Base-by-base conservation (phyloP, 2,329 filamentous ascomycete genomes). In the Colletotrichum lindemuthianum region DNA sequence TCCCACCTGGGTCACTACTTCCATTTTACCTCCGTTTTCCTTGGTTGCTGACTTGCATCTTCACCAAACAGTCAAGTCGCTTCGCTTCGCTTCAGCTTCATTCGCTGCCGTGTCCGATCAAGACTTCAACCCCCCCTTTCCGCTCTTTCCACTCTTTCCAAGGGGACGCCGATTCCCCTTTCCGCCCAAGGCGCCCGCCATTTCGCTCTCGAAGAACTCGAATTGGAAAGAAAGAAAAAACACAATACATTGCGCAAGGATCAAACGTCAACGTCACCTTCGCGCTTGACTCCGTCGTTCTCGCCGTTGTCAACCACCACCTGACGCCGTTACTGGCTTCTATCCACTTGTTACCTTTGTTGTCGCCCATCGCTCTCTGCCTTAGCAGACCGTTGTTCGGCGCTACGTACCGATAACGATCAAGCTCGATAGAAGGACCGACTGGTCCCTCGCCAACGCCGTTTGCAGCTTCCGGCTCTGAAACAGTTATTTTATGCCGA, bases 401-500 rank as follows among this genome's bases (percentile, higher is more conserved):
- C 24, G 24, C 24, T 24, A 24, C 24, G 24, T 24, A 5, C 24
- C 24, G 24, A 24, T 24, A 60, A 36, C 41, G n/a, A 47, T 24
- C 45, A 67, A 65, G 67, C 60, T 52, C 67, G 33, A 60, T 36
- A 49, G n/a, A 34, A 59, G 33, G 39, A 41, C 34, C 56, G 53
- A 41, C 55, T 57, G 61, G 34, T 24, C 24, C 32, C 13, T 49
- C 44, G 24, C 44, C 49, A 11, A 45, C 59, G n/a, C 50, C 43
- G 49, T 60, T 67, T 58, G 63, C 63, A 59, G 33, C 52, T 48
- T 63, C 48, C 59, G 15, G 59, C 41, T 34, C 63, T 63, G 63
- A 65, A 65, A 65, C 52, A 47, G 48, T 57, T 41, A 41, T 57
- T 65, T 65, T 59, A 65, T 65, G 63, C 63, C 47, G 34, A 61